Evolutionary conservation across 371 early-diverging fungal genomes (phyloP), one percentile per base, ranked within the genome.

Genomic region (Actinomortierella ambigua): DNA sequence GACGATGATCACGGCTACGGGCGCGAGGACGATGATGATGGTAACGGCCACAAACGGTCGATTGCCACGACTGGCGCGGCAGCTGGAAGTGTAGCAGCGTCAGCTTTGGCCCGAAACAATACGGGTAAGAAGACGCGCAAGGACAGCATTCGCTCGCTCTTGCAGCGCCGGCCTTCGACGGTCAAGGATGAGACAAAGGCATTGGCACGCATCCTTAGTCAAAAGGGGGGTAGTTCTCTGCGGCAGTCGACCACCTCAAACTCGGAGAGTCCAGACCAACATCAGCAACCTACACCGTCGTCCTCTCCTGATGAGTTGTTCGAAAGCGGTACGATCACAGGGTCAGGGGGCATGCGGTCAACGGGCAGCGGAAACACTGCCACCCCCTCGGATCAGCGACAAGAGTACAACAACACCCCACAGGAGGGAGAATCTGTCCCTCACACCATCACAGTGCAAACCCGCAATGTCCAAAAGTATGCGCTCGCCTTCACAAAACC

Each of bases 101-200:
- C 49, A 3, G 53, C 59, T 0, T 15, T 22, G 18, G 28, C 3
- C 2, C 17, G 17, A 5, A 51, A 28, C n/a, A 39, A 41, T 43
- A 4, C 34, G 11, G 34, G 11, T 4, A 34, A 34, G 11, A 34
- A 34, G 34, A 34, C 34, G 4, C 59, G 73, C 11, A 59, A 57
- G 57, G 66, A 73, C 41, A 73, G 73, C 50, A 63, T 73, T 47
- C 73, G 73, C 4, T 73, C 73, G 0, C 50, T 73, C 26, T 44
- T 73, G n/a, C 73, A 73, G 54, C 46, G 73, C 5, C 66, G 49
- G 41, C 73, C 73, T 13, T 73, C 73, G 42, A 73, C 73, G 3
- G 73, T 73, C 53, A 73, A 73, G 55, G 73, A 73, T 26, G 73
- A 73, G 46, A 73, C 73, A 17, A 73, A 73, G 55, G 73, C 73